A percentile compares a stretch with the other conserved stretches of the same genome.
These are phyloP conservation scores for Suillus sp. DNA, from an alignment of 768 basidiomycete species.

Conservation along the genomic window DNA sequence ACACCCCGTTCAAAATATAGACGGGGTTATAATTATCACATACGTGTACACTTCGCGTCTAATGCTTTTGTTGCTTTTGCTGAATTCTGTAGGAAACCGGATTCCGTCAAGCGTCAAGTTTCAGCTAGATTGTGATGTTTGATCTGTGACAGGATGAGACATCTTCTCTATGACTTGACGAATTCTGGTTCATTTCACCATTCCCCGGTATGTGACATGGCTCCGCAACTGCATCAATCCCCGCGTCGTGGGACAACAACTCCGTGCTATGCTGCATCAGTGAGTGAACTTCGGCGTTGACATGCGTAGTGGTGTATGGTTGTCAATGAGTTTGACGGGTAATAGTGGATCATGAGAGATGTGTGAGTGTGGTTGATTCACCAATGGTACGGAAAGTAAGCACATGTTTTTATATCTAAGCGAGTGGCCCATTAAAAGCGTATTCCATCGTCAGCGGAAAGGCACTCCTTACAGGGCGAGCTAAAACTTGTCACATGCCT, in stretches of 20 bases:
- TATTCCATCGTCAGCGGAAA: neutral
- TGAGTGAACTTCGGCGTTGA: neutral
- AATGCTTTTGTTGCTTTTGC: no score
- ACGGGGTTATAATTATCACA: constrained; percentile 13
- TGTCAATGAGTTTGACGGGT: neutral
- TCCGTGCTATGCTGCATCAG: neutral
- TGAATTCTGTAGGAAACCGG: neutral
- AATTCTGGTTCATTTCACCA: neutral
- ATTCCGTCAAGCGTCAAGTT: neutral
- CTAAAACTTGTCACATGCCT: no score
- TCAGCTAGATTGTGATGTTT: neutral
- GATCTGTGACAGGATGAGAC: neutral
- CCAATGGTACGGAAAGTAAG: neutral
- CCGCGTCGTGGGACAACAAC: neutral
- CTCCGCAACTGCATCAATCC: neutral
- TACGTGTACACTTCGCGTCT: constrained; percentile 5
- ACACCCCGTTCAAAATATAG: constrained; percentile 61
- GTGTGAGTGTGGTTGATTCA: neutral
- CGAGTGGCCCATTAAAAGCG: neutral
- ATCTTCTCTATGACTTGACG: neutral
- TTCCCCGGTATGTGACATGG: neutral
- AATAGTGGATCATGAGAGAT: neutral
- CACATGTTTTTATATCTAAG: neutral
- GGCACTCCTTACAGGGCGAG: neutral
- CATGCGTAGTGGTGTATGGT: neutral